Evolutionary conservation across 179 eudicot species (phyloP).

Genomic region (Silene noctiflora): DNA sequence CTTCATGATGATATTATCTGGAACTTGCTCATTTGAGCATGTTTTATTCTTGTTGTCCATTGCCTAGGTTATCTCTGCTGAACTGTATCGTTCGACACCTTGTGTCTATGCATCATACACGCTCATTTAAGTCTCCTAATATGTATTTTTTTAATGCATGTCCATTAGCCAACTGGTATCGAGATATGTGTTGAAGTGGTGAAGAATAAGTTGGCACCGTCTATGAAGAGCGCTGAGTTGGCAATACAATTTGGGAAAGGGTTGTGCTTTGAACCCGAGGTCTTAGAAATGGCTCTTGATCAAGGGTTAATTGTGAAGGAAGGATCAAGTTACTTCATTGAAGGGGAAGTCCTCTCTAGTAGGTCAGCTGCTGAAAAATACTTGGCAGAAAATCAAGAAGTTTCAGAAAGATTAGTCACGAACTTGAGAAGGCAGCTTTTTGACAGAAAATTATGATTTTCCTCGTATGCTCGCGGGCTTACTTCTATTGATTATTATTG

Average conservation of each 20-base stretch:
- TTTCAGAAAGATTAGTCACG: conserved; percentile 47
- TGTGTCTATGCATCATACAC: neutral
- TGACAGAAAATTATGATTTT: conserved; percentile 28
- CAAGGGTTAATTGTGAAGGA: conserved; percentile 59
- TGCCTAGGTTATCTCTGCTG: neutral
- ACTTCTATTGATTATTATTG: neutral
- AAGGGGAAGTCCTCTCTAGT: conserved; percentile 46
- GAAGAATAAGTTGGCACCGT: conserved; percentile 84
- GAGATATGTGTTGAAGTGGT: conserved; percentile 74
- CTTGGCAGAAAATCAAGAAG: conserved; percentile 47
- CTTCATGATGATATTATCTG: neutral
- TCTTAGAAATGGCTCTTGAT: conserved; percentile 75
- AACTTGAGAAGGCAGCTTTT: conserved; percentile 62
- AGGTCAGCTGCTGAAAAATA: conserved; percentile 54
- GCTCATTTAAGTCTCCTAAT: conserved; percentile 11
- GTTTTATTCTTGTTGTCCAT: neutral
- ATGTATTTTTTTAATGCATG: conserved; percentile 12
- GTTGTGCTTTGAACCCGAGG: conserved; percentile 61
- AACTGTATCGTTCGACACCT: neutral
- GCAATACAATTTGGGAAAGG: conserved; percentile 80
- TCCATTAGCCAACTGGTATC: conserved; percentile 61
- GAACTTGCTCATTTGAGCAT: no score
- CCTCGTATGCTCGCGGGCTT: neutral
- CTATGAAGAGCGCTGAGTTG: conserved; percentile 64
- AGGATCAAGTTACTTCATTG: conserved; percentile 51